Evolutionary conservation across 192 early-diverging fungal species (phyloP).

Genomic region (Coemansia sp.): DNA sequence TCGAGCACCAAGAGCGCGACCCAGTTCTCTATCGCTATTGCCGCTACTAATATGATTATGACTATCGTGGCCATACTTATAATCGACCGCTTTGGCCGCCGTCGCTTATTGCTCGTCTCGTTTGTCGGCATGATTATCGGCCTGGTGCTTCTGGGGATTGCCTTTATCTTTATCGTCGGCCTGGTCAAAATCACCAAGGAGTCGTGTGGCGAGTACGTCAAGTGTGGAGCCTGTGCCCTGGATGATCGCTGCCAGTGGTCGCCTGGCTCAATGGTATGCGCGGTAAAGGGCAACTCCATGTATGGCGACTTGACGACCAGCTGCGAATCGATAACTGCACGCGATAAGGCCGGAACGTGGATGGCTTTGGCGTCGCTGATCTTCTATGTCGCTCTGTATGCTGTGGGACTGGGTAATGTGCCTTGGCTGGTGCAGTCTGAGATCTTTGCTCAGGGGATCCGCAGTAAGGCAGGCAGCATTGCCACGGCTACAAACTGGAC

Average conservation of each 20-base stretch:
- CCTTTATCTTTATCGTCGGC: conserved; percentile 53
- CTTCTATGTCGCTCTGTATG: conserved; percentile 52
- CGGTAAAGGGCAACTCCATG: conserved; percentile 8
- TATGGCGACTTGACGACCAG: conserved; percentile 31
- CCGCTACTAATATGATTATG: conserved; percentile 61
- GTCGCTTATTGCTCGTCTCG: conserved; percentile 57
- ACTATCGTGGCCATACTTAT: conserved; percentile 84
- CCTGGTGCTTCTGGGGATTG: conserved; percentile 41
- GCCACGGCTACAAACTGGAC: conserved; percentile 53
- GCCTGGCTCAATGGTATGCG: conserved; percentile 25
- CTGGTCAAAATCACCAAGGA: conserved; percentile 53
- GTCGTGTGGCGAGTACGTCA: conserved; percentile 34
- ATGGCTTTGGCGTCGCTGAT: conserved; percentile 50
- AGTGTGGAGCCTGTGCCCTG: conserved; percentile 41
- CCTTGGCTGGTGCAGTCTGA: conserved; percentile 54
- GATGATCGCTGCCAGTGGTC: conserved; percentile 49
- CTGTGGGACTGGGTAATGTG: conserved; percentile 49
- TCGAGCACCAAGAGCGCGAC: conserved; percentile 52
- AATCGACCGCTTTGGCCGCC: conserved; percentile 79
- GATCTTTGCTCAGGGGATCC: conserved; percentile 52
- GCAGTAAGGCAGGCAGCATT: conserved; percentile 51
- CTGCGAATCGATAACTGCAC: conserved; percentile 27
- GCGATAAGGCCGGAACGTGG: conserved; percentile 46
- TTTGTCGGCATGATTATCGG: conserved; percentile 50
- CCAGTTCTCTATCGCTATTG: conserved; percentile 54